Conservation (phyloP, 2,329 filamentous ascomycete species). For the Monilinia fructicola region DNA sequence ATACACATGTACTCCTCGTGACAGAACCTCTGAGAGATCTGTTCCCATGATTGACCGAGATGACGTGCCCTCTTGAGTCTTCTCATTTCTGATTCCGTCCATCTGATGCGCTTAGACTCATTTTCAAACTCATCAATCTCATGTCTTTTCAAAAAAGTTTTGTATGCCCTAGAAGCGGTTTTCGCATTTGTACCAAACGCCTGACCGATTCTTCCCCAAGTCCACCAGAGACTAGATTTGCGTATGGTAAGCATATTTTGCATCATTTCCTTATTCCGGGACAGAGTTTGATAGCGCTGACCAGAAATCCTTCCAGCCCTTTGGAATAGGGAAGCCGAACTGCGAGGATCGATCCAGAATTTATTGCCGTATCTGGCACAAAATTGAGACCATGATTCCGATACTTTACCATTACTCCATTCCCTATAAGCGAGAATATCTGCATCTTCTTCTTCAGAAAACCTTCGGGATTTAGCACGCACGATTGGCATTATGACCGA, state of each 20-base stretch:
- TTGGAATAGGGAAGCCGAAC: not conserved
- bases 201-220: slow-evolving; percentile 8
- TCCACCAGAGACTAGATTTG: slow-evolving; percentile 7
- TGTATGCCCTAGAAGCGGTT: slow-evolving; percentile 4
- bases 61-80: slow-evolving; percentile 4
- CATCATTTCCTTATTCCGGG: not conserved
- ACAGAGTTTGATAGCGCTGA: not conserved
- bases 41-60: slow-evolving; percentile 9
- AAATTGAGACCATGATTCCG: slow-evolving; percentile 13
- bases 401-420: not conserved
- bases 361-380: not conserved
- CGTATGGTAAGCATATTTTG: not conserved
- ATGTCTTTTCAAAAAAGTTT: not conserved
- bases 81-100: not conserved
- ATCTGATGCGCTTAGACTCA: not conserved
- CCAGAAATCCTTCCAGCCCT: slow-evolving; percentile 8
- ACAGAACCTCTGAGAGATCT: not conserved
- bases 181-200: slow-evolving; percentile 6
- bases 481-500: not conserved
- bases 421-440: not conserved
- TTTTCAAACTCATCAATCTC: not conserved
- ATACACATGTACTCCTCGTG: slow-evolving; percentile 7
- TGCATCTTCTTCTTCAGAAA: not conserved
- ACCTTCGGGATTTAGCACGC: not conserved
- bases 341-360: slow-evolving; percentile 5